Conservation (phyloP, 768 basidiomycete species). For the Tylopilus plumbeoviolaceoides region DNA sequence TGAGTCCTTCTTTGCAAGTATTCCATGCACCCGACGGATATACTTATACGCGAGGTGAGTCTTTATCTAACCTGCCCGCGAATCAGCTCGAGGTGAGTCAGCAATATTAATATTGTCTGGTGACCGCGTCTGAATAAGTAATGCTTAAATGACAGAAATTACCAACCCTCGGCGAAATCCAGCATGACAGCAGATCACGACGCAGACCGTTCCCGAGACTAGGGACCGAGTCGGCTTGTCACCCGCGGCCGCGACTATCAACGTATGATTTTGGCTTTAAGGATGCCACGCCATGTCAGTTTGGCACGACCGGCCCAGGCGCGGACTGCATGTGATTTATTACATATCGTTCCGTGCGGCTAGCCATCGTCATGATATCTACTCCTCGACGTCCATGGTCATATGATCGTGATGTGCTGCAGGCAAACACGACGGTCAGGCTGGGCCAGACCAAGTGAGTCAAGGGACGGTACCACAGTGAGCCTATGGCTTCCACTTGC, state of each 20-base stretch:
- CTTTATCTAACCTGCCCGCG: too few relatives aligned
- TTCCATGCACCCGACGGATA: not conserved
- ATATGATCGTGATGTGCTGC: not conserved
- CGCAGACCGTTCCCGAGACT: not conserved
- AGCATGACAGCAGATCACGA: not conserved
- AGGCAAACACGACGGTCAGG: constrained; percentile 2
- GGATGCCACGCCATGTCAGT: not conserved
- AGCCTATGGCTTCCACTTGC: constrained; percentile 20
- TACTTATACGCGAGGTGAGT: constrained; percentile 15
- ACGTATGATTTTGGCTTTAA: not conserved
- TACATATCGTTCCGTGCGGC: not conserved
- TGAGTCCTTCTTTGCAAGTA: not conserved
- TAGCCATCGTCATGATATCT: not conserved
- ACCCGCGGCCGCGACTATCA: not conserved
- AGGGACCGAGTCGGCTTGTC: not conserved
- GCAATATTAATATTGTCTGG: not conserved
- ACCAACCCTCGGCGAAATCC: not conserved
- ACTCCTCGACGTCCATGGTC: not conserved
- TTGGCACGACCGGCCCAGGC: not conserved
- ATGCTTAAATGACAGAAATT: constrained; percentile 1
- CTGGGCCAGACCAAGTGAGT: not conserved
- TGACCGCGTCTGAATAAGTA: not conserved
- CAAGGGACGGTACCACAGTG: not conserved
- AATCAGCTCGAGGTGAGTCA: constrained; percentile 12
- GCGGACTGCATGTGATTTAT: constrained; percentile 2